Evolutionary conservation across 106 monocot species (phyloP), one percentile per base, ranked within the genome.

Genomic region (Cymbidium sinense): DNA sequence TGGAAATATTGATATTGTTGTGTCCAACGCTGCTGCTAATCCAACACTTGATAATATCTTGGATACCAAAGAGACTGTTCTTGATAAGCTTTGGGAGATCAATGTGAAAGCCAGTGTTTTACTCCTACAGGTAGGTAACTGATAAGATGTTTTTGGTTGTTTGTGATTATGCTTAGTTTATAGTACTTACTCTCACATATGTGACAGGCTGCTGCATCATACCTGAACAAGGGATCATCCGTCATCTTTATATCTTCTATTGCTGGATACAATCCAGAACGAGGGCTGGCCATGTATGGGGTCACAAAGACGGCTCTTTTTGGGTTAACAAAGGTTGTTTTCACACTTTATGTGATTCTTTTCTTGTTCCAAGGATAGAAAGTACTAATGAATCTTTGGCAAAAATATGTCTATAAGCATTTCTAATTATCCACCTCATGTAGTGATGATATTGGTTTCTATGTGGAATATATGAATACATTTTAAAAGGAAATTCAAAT

Each of bases 11-110:
- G 98, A 98, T 86, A 90, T 98, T 52, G 25, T 98, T 90, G 98
- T 98, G 58, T 98, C 94, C 1, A 94, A 98, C 82, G 98, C 98
- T 41, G 98, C 98, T 80, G 92, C 81, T 54, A 98, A 98, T 86
- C 98, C 94, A 77, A 80, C 94, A 5, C 33, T 81, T 27, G 98
- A 92, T 77, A 79, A 34, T 78, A 90, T 98, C 61, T 62, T 98
- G 81, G 76, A 88, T 36, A 86, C 78, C 15, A 74, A 92, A 81
- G 98, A 98, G 79, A 75, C 90, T 7, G 79, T 90, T 76, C 90
- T 98, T 78, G 98, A 94, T 83, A 98, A 98, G 79, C 83, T 94
- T 73, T 98, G 98, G 98, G 94, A 98, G 33, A 83, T 94, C 64
- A 98, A 98, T 84, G 98, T 98, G 19, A 98, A 98, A 81, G 83